Conservation (phyloP, 495 filamentous ascomycete species). For the Penicillium cataractarum region DNA sequence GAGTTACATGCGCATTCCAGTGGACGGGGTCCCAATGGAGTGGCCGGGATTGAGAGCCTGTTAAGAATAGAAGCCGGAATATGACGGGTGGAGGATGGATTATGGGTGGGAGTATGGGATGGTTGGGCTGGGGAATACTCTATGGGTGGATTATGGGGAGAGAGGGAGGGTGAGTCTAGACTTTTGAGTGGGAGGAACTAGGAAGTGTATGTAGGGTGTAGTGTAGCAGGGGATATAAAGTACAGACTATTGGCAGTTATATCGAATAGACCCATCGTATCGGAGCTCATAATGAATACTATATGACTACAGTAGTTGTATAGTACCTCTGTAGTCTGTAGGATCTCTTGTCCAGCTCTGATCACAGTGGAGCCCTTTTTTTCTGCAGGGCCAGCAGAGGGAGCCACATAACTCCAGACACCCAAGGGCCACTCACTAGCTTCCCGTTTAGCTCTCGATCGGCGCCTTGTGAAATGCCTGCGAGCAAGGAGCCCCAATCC, state of each 20-base stretch:
- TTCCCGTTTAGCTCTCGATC: constrained; percentile 11
- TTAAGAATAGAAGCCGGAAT: constrained; percentile 11
- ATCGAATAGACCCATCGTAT: neutral
- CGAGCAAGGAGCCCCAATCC: constrained; percentile 24
- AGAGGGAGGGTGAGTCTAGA: neutral
- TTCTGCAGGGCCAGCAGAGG: constrained; percentile 4
- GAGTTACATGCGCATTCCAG: constrained; percentile 28
- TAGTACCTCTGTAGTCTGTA: no score
- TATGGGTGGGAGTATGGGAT: neutral
- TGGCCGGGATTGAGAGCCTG: constrained; percentile 1
- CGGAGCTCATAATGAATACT: neutral
- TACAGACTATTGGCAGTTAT: neutral
- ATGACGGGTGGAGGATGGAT: neutral
- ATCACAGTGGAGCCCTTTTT: constrained; percentile 1
- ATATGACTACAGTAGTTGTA: no score
- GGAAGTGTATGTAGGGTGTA: no score
- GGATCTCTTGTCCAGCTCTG: neutral
- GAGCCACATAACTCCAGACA: constrained; percentile 3
- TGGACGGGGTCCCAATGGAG: constrained; percentile 2
- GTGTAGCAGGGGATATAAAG: neutral
- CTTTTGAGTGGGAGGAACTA: no score
- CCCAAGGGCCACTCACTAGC: neutral
- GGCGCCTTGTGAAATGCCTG: constrained; percentile 18
- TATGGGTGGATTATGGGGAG: neutral
- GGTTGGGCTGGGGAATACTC: neutral